A percentile compares a stretch with the other conserved stretches of the same genome.
Evolutionary conservation across 352 stramenopile genomes (phyloP).

Genomic region (Elongisporangium anandrum): DNA sequence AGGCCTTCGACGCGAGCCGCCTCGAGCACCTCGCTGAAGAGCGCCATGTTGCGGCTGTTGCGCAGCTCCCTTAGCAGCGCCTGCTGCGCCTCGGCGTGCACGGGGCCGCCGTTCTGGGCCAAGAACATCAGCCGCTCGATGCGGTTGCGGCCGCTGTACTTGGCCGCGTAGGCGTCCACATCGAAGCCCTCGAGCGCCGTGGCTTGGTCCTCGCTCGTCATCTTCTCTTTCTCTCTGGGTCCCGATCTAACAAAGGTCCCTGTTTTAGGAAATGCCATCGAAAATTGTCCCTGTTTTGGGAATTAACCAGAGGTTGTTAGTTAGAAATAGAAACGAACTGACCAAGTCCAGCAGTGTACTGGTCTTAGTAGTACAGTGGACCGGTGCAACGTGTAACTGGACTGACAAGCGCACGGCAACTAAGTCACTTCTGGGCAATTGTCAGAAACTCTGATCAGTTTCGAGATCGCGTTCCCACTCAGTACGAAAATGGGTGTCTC

Average conservation of each 20-base stretch:
- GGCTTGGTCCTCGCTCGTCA: conserved; percentile 4
- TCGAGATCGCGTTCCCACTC: no score
- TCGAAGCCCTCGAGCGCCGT: conserved; percentile 60
- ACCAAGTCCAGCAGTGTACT: no score
- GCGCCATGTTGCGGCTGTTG: conserved; percentile 57
- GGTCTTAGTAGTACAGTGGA: no score
- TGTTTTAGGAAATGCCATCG: no score
- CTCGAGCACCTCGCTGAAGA: conserved; percentile 61
- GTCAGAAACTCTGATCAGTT: no score
- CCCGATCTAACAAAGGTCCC: background rate
- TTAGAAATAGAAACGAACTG: no score
- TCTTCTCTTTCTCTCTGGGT: conserved; percentile 1
- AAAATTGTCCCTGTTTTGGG: no score
- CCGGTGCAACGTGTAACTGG: no score
- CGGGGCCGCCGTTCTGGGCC: conserved; percentile 26
- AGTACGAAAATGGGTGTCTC: no score
- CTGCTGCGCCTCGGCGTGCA: conserved; percentile 47
- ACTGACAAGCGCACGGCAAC: no score
- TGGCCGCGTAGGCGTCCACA: conserved; percentile 75
- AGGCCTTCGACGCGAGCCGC: conserved; percentile 19
- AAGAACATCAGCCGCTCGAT: conserved; percentile 75
- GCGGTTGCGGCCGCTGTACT: conserved; percentile 81
- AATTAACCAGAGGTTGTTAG: no score
- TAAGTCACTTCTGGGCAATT: no score
- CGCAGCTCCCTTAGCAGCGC: conserved; percentile 61